Evolutionary conservation across 306 rosid species (phyloP).

Genomic region (Notholithocarpus densiflorus): DNA sequence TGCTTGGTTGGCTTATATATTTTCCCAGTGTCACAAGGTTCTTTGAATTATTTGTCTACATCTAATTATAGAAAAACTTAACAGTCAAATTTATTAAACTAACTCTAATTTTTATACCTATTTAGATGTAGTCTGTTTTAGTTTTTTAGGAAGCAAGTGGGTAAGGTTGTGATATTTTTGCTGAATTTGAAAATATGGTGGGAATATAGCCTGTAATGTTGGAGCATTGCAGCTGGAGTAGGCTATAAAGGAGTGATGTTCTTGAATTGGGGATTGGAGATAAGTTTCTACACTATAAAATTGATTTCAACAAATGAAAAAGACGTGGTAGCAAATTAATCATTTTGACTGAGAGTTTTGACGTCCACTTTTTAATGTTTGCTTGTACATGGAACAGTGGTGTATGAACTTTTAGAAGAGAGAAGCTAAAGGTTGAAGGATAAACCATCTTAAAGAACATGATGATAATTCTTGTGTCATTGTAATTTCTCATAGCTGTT

Average conservation of each 20-base stretch:
- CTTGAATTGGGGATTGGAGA: too few species aligned
- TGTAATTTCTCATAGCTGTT: not conserved
- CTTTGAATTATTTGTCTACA: not conserved
- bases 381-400: too few species aligned
- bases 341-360: too few species aligned
- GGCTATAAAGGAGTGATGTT: not conserved
- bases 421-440: too few species aligned
- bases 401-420: too few species aligned
- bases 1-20: not conserved
- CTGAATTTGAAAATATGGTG: not conserved
- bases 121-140: not conserved
- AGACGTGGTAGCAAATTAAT: too few species aligned
- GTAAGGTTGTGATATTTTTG: not conserved
- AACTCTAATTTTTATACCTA: not conserved
- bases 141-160: not conserved
- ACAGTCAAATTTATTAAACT: not conserved
- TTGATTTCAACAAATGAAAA: too few species aligned
- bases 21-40: not conserved
- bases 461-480: not conserved
- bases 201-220: not conserved
- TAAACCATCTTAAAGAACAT: not conserved
- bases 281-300: too few species aligned
- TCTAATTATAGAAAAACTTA: not conserved
- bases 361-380: too few species aligned
- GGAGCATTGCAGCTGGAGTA: not conserved